Evolutionary conservation across 768 basidiomycete species (phyloP).

Genomic region (Imleria badia): DNA sequence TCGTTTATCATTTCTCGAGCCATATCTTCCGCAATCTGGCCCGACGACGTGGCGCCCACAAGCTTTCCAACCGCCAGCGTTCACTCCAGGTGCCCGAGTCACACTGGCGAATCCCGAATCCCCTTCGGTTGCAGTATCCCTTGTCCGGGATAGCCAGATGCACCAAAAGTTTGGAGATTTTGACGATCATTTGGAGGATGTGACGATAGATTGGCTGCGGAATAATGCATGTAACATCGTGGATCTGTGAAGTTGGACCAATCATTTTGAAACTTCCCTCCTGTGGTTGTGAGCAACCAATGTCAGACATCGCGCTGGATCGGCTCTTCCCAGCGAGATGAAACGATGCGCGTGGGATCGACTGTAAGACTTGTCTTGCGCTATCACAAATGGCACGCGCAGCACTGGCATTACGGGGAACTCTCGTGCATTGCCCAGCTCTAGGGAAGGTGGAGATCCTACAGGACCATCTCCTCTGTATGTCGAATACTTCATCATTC

Average conservation of each 20-base stretch:
- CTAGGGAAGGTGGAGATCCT: constrained; percentile 56
- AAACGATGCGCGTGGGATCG: background rate
- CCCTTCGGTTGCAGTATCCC: constrained; percentile 46
- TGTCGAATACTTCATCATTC: background rate
- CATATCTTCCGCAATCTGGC: constrained; percentile 45
- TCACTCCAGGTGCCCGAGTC: constrained; percentile 45
- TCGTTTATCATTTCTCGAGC: constrained; percentile 36
- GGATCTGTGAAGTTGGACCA: constrained; percentile 10
- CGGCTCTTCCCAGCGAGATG: no score
- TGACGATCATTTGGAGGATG: constrained; percentile 80
- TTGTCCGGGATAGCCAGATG: constrained; percentile 49
- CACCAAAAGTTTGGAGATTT: constrained; percentile 73
- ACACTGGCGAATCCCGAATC: constrained; percentile 45
- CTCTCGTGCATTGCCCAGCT: constrained; percentile 55
- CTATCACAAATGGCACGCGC: constrained; percentile 10
- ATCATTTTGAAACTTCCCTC: no score
- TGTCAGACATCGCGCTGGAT: no score
- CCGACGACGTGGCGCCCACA: constrained; percentile 50
- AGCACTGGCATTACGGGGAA: constrained; percentile 40
- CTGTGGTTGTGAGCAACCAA: no score
- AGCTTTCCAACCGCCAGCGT: constrained; percentile 38
- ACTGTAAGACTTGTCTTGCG: background rate
- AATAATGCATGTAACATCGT: constrained; percentile 36
- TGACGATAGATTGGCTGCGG: constrained; percentile 49
- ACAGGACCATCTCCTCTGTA: constrained; percentile 55